These are phyloP conservation scores for Suillus fuscotomentosus DNA, from an alignment of 768 basidiomycete genomes.

Conservation along the genomic window DNA sequence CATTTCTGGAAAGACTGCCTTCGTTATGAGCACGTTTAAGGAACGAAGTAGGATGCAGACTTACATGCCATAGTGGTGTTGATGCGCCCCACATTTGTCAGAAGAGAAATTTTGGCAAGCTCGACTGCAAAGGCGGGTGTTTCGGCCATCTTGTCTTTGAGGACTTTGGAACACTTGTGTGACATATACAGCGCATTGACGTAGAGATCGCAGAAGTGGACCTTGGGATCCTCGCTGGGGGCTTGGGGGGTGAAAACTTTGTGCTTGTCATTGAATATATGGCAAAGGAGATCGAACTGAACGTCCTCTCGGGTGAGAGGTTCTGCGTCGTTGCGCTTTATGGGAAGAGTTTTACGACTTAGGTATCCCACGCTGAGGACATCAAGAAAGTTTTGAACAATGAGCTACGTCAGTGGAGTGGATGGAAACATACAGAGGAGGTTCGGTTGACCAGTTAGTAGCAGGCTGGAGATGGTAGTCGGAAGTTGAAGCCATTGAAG, in stretches of 20 bases:
- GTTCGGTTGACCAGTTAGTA: constrained; percentile 45
- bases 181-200: constrained; percentile 79
- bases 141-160: constrained; percentile 86
- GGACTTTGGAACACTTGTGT: constrained; percentile 81
- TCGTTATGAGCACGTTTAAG: constrained; percentile 18
- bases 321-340: constrained; percentile 82
- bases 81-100: constrained; percentile 88
- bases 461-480: constrained; percentile 28
- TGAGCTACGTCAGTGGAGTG: constrained; percentile 3
- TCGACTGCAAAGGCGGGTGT: constrained; percentile 76
- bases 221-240: constrained; percentile 45
- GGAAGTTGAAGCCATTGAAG: constrained; percentile 46
- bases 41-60: constrained; percentile 22
- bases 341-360: constrained; percentile 64
- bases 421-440: constrained; percentile 47
- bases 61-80: constrained; percentile 90
- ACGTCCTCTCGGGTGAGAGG: constrained; percentile 82
- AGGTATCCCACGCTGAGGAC: constrained; percentile 52
- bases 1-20: constrained; percentile 88
- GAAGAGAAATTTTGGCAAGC: constrained; percentile 77
- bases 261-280: constrained; percentile 71
- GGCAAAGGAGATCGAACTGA: constrained; percentile 80
- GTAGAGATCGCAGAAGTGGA: constrained; percentile 83
- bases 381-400: constrained; percentile 7
- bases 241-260: constrained; percentile 70